Percentiles rank a stretch among this genome's conserved stretches.
Evolutionary conservation across 805 yeast species (phyloP).

Genomic region (Ogataea polymorpha): DNA sequence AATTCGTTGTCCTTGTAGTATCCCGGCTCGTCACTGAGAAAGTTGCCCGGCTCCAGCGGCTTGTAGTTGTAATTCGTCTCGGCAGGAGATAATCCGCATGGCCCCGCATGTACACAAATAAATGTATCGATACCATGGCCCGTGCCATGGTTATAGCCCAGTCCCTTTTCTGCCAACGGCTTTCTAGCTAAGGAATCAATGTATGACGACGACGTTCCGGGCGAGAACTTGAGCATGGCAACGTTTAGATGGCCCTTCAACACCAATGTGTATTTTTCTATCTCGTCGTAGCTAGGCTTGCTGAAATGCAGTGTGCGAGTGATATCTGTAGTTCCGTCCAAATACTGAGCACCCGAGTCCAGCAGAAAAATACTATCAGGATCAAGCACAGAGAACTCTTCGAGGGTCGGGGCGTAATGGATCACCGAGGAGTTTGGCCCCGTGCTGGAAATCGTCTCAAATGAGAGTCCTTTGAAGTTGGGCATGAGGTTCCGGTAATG

Average conservation of each 20-base stretch:
- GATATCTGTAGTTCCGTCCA: constrained; percentile 95
- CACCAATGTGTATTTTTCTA: constrained; percentile 74
- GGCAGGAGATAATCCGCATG: constrained; percentile 67
- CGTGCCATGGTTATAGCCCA: constrained; percentile 90
- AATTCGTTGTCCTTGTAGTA: constrained; percentile 85
- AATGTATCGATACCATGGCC: constrained; percentile 97
- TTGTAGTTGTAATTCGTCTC: constrained; percentile 37
- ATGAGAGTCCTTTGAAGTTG: constrained; percentile 65
- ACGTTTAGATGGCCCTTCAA: constrained; percentile 89
- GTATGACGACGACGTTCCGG: constrained; percentile 67
- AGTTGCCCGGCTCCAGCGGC: constrained; percentile 63
- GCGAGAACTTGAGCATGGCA: constrained; percentile 76
- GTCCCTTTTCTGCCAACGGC: constrained; percentile 75
- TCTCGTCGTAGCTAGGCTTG: constrained; percentile 54
- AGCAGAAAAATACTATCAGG: constrained; percentile 67
- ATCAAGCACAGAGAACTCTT: constrained; percentile 57
- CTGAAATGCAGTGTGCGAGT: constrained; percentile 81
- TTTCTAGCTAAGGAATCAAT: constrained; percentile 84
- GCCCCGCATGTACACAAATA: constrained; percentile 92
- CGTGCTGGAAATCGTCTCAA: constrained; percentile 72
- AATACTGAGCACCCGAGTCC: constrained; percentile 89
- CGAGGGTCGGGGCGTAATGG: constrained; percentile 69
- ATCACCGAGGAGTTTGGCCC: constrained; percentile 76
- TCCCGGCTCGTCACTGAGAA: constrained; percentile 92
- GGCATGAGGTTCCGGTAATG: constrained; percentile 39